A percentile compares a stretch with the other conserved stretches of the same genome.
Conservation (phyloP, 345 rosid species). For the Gossypium australe region DNA sequence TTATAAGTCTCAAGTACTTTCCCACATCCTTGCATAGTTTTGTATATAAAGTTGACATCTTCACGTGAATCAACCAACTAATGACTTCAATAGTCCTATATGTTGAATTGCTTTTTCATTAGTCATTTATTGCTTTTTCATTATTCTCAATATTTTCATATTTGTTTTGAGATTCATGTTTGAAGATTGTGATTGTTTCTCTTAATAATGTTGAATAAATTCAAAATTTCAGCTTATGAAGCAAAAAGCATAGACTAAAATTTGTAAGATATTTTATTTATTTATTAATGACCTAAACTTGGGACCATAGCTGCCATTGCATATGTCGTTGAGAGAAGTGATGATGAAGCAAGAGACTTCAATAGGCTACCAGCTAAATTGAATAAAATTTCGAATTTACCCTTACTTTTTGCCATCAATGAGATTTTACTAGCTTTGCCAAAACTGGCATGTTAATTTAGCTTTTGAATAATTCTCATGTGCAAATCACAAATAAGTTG, state of each 20-base stretch:
- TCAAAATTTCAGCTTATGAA: not conserved
- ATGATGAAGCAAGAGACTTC: not conserved
- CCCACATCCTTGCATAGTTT: not conserved
- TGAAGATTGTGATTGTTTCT: too few relatives aligned
- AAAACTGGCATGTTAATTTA: not conserved
- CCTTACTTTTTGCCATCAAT: not conserved
- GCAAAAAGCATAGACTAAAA: not conserved
- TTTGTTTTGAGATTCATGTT: too few relatives aligned
- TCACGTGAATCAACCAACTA: constrained; percentile 9
- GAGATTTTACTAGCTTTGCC: not conserved
- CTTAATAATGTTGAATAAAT: not conserved
- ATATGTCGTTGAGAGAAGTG: not conserved
- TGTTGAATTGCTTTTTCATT: constrained; percentile 2
- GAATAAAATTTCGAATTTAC: not conserved
- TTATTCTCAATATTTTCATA: too few relatives aligned
- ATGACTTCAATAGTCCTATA: not conserved
- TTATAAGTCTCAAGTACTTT: not conserved
- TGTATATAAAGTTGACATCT: not conserved
- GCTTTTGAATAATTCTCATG: not conserved
- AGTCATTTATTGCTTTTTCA: not conserved
- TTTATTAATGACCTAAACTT: not conserved
- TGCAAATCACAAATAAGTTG: not conserved
- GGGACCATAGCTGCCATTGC: not conserved
- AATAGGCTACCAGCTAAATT: not conserved
- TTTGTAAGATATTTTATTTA: not conserved